Base-by-base conservation (phyloP, 108 stramenopile species). In the Pseudonitzschia multiseries region DNA sequence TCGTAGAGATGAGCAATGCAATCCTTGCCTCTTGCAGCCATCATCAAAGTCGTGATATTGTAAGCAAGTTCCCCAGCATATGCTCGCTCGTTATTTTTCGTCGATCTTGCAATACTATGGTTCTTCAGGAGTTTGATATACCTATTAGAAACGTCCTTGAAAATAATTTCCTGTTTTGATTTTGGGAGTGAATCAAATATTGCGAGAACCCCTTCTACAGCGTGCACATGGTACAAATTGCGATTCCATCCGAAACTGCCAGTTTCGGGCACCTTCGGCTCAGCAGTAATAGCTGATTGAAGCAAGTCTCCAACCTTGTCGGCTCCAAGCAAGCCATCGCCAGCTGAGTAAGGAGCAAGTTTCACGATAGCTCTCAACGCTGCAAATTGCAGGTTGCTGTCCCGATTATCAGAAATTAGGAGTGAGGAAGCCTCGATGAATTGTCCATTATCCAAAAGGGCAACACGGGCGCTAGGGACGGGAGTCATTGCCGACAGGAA, bases 41-140 rank as follows among this genome's bases (percentile, higher is more conserved):
- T 53, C 43, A 90, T 75, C 22, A 84, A 67, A 20, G 75, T 76
- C 5, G 82, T 76, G 18, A 88, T 68, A 56, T 60, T 79, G 70
- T 70, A 87, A 46, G 85, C 82, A 20, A 89, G 68, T 57, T 79
- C 67, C 21, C 85, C 88, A 44, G 78, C 80, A 46, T 78, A 28
- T 28, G 46, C 31, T 62, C 57, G 60, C 17, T 76, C 66, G 26
- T 62, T 56, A 31, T 41, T 15, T 18, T 74, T 75, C 54, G 75
- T 57, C 41, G 77, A 65, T 50, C 66, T 67, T 27, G 82, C 68
- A 60, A 74, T 63, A 51, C 68, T 73, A 18, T 76, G 79, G 15
- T 29, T 68, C 68, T 77, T 79, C n/a, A 87, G 42, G 17, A 74
- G 21, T 76, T 69, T 77, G 53, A 36, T 53, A 68, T 75, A 89